Percentiles rank a stretch among this genome's conserved stretches.
Evolutionary conservation across 2,329 filamentous ascomycete genomes (phyloP).

Genomic region (Cladosporium phlei): DNA sequence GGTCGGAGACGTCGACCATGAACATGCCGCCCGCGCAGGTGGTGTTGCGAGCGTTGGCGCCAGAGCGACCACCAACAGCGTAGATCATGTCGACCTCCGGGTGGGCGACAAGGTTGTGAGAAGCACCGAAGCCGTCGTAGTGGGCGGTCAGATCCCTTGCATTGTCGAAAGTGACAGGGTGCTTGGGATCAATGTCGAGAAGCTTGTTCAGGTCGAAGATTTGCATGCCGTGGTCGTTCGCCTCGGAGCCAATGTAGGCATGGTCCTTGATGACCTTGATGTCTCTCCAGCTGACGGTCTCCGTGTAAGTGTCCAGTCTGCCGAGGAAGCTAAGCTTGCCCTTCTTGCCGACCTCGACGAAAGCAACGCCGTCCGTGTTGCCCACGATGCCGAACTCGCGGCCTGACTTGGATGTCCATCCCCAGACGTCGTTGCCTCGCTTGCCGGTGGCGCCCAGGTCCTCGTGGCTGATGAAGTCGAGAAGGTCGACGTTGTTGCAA

Average conservation of each 20-base stretch:
- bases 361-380: constrained; percentile 47
- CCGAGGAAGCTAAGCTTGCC: constrained; percentile 48
- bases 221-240: constrained; percentile 45
- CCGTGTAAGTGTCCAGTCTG: constrained; percentile 41
- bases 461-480: constrained; percentile 37
- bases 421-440: constrained; percentile 41
- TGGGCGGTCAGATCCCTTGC: constrained; percentile 37
- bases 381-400: constrained; percentile 48
- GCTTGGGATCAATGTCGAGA: constrained; percentile 30
- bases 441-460: constrained; percentile 33
- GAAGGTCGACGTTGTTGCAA: constrained; percentile 35
- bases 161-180: constrained; percentile 38
- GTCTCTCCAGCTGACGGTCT: constrained; percentile 33
- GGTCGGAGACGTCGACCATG: constrained; percentile 55
- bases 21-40: constrained; percentile 52
- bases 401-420: constrained; percentile 46
- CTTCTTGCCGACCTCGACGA: constrained; percentile 43
- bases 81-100: constrained; percentile 42
- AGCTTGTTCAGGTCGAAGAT: constrained; percentile 48
- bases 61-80: constrained; percentile 36
- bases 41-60: constrained; percentile 36
- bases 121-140: constrained; percentile 41
- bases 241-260: constrained; percentile 39
- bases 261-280: constrained; percentile 39
- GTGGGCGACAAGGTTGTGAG: constrained; percentile 50